Evolutionary conservation across 345 rosid species (phyloP).

Genomic region (Eucalyptus fibrosa): DNA sequence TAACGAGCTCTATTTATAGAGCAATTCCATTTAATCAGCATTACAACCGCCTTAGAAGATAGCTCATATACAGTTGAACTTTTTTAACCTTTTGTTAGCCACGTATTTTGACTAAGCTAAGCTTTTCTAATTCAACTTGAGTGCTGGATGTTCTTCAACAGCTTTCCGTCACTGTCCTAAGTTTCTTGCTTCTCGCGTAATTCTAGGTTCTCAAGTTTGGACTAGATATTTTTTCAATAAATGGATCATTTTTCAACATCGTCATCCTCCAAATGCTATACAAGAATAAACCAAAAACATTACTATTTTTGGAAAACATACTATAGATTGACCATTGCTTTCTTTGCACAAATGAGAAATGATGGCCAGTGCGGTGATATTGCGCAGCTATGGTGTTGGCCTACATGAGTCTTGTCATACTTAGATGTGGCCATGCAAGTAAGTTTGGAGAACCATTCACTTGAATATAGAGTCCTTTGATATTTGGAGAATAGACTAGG

Average conservation of each 20-base stretch:
- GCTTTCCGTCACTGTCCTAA: too few species aligned
- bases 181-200: not conserved
- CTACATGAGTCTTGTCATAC: not conserved
- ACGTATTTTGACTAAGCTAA: too few species aligned
- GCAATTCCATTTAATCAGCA: too few species aligned
- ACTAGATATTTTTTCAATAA: not conserved
- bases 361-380: not conserved
- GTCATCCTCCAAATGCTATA: too few species aligned
- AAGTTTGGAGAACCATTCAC: not conserved
- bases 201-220: not conserved
- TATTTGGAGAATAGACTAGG: not conserved
- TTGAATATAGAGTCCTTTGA: not conserved
- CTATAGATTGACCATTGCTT: not conserved
- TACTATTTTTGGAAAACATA: too few species aligned
- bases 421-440: not conserved
- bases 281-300: too few species aligned
- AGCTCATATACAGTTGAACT: too few species aligned
- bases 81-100: too few species aligned
- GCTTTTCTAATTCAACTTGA: too few species aligned
- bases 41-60: too few species aligned
- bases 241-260: not conserved
- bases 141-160: too few species aligned
- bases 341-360: not conserved
- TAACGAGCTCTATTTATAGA: too few species aligned
- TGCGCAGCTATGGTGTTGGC: rapidly evolving